Percentiles rank a stretch among this genome's conserved stretches.
Evolutionary conservation across 805 yeast genomes (phyloP).

Genomic region (Candida awuae): DNA sequence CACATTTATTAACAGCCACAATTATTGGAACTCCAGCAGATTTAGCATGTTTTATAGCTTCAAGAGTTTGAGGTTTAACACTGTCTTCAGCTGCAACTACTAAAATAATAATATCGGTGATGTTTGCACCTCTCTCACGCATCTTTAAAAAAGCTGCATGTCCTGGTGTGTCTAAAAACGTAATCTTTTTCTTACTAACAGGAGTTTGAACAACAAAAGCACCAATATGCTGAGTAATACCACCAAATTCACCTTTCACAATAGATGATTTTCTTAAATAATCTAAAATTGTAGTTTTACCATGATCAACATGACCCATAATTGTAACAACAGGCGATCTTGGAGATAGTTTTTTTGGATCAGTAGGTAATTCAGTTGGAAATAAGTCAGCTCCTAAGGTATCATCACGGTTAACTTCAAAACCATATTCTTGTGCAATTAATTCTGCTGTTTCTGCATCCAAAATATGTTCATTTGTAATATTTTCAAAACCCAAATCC

Average conservation of each 20-base stretch:
- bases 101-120: constrained; percentile 84
- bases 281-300: constrained; percentile 91
- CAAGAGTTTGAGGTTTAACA: constrained; percentile 94
- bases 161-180: constrained; percentile 95
- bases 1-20: constrained; percentile 91
- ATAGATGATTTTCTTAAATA: constrained; percentile 76
- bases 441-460: constrained; percentile 81
- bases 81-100: constrained; percentile 98
- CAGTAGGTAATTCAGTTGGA: constrained; percentile 47
- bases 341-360: constrained; percentile 40
- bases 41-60: constrained; percentile 89
- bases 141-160: constrained; percentile 94
- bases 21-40: constrained; percentile 74
- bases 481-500: constrained; percentile 64
- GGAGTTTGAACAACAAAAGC: constrained; percentile 88
- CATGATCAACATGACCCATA: constrained; percentile 99
- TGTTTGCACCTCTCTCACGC: constrained; percentile 93
- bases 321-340: constrained; percentile 94
- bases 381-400: constrained; percentile 53
- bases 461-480: constrained; percentile 68
- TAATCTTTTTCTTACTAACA: constrained; percentile 61
- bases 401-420: constrained; percentile 49
- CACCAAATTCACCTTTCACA: constrained; percentile 84
- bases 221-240: constrained; percentile 97
- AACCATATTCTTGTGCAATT: constrained; percentile 85